These are phyloP conservation scores for Eutrema salsugineum DNA, from an alignment of 441 rosid genomes.

Conservation along the genomic window DNA sequence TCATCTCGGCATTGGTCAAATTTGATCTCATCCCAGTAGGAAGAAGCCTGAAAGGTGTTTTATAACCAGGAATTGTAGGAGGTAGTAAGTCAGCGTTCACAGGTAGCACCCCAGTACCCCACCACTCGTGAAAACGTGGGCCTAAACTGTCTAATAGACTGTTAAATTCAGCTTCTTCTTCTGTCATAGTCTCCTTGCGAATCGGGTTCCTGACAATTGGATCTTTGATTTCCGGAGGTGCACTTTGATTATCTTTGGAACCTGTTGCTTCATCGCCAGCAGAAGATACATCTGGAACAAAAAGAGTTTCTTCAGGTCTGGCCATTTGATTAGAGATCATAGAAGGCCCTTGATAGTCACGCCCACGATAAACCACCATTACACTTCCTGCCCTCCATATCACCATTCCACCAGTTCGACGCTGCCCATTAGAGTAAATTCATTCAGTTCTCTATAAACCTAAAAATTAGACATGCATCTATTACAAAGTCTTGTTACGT, in stretches of 20 bases:
- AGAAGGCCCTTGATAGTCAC: constrained; percentile 68
- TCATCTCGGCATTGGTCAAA: constrained; percentile 96
- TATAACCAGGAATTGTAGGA: constrained; percentile 70
- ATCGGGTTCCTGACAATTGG: constrained; percentile 32
- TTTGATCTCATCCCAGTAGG: constrained; percentile 90
- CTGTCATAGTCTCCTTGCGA: constrained; percentile 45
- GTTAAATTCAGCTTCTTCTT: constrained; percentile 82
- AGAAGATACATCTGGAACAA: constrained; percentile 72
- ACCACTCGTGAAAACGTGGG: constrained; percentile 92
- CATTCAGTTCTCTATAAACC: constrained; percentile 30
- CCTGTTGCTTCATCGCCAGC: constrained; percentile 32
- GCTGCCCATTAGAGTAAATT: constrained; percentile 57
- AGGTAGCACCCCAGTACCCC: constrained; percentile 98
- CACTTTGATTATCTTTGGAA: constrained; percentile 31
- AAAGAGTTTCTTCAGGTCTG: constrained; percentile 48
- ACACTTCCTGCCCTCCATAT: constrained; percentile 97
- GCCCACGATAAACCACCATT: constrained; percentile 91
- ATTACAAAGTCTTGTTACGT: background rate
- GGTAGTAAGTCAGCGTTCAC: constrained; percentile 97
- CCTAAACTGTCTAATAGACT: constrained; percentile 81
- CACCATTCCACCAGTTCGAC: constrained; percentile 88
- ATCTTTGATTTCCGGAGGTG: constrained; percentile 38
- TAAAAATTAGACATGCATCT: background rate
- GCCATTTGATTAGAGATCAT: constrained; percentile 36
- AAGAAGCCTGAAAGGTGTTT: constrained; percentile 95